These are phyloP conservation scores for Clathrospora elynae DNA, from an alignment of 2,329 filamentous ascomycete genomes.

Conservation along the genomic window DNA sequence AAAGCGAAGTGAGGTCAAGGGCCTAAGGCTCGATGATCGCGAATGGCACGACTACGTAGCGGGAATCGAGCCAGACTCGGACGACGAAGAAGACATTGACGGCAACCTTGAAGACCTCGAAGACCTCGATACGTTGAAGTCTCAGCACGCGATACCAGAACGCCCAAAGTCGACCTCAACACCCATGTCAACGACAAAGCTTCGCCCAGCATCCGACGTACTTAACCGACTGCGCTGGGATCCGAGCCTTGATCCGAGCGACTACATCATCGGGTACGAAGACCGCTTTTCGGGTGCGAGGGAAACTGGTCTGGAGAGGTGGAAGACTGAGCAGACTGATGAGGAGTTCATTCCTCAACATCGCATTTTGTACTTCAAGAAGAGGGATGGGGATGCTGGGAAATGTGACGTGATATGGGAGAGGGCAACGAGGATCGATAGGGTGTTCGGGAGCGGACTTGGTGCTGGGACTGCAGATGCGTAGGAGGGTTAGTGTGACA, in stretches of 20 bases:
- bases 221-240: conserved; percentile 59
- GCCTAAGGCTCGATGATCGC: conserved; percentile 54
- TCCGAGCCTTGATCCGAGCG: conserved; percentile 48
- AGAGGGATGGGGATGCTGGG: conserved; percentile 35
- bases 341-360: conserved; percentile 64
- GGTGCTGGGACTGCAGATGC: no score
- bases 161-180: conserved; percentile 21
- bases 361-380: conserved; percentile 58
- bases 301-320: conserved; percentile 55
- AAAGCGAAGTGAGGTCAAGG: conserved; percentile 43
- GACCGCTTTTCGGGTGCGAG: conserved; percentile 59
- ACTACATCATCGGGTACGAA: conserved; percentile 60
- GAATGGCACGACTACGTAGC: conserved; percentile 58
- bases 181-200: conserved; percentile 36
- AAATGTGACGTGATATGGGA: conserved; percentile 56
- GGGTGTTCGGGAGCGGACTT: conserved; percentile 53
- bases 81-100: conserved; percentile 36
- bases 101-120: conserved; percentile 23
- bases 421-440: conserved; percentile 53
- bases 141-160: conserved; percentile 24
- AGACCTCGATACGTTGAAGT: conserved; percentile 9
- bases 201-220: conserved; percentile 51
- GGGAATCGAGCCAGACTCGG: conserved; percentile 49
- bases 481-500: no score
- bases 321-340: conserved; percentile 60